Evolutionary conservation across 2,329 filamentous ascomycete genomes (phyloP).

Genomic region (Fusarium piperis): DNA sequence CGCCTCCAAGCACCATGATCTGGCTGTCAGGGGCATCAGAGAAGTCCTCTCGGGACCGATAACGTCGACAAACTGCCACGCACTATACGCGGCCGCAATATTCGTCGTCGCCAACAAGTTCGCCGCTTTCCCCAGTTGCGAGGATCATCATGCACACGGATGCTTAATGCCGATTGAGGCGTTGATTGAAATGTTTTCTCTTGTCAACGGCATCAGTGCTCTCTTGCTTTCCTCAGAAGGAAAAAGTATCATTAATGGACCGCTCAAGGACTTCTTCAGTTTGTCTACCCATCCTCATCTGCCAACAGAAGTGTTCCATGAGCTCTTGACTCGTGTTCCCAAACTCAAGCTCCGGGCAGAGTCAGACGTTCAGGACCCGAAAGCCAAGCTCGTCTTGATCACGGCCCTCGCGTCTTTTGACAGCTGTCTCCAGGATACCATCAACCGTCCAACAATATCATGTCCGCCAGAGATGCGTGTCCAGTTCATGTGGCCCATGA

Average conservation of each 20-base stretch:
- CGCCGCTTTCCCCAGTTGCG: constrained; percentile 25
- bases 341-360: constrained; percentile 12
- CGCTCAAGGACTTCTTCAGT: constrained; percentile 12
- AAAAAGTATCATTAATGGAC: background rate
- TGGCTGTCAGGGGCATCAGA: constrained; percentile 23
- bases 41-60: constrained; percentile 3
- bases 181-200: constrained; percentile 23
- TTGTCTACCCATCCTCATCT: background rate
- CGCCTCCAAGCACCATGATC: constrained; percentile 30
- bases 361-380: constrained; percentile 1
- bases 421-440: background rate
- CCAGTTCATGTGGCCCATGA: constrained; percentile 27
- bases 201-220: constrained; percentile 25
- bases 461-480: constrained; percentile 20
- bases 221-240: constrained; percentile 13
- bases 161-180: constrained; percentile 12
- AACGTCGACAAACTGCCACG: constrained; percentile 17
- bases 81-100: constrained; percentile 8
- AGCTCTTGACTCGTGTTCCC: background rate
- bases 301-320: background rate
- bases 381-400: background rate
- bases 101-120: constrained; percentile 33
- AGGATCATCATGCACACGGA: constrained; percentile 5
- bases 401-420: background rate
- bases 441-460: background rate